phyloP scores from a whole-genome alignment of 306 rosid species.

The Glycine tomentella region DNA sequence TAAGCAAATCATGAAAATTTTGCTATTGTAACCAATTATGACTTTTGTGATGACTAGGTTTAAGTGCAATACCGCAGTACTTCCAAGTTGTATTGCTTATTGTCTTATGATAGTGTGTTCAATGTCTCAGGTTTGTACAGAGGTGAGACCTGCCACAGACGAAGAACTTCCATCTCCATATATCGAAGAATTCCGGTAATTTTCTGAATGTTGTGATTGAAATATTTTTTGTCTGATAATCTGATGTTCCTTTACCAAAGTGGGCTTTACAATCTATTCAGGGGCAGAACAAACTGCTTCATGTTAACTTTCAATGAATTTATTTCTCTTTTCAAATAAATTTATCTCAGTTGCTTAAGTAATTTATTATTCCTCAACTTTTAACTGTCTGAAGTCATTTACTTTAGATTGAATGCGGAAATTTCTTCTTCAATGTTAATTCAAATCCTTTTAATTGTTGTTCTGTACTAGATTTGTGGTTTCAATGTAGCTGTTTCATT shows the following conservation, averaged over 20 bases:
- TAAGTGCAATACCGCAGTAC: too few relatives aligned
- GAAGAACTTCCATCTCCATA: conserved; percentile 94
- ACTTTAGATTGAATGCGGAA: neutral
- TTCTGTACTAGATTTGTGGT: conserved; percentile 19
- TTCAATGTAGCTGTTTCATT: conserved; percentile 28
- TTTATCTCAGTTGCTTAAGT: too few relatives aligned
- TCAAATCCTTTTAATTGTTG: conserved; percentile 8
- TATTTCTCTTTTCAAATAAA: too few relatives aligned
- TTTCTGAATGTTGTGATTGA: conserved; percentile 31
- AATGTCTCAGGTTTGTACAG: conserved; percentile 86
- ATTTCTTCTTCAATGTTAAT: conserved; percentile 23
- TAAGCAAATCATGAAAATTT: conserved; percentile 33
- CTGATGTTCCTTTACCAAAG: conserved; percentile 11
- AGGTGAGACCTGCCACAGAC: conserved; percentile 81
- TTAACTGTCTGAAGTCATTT: conserved; percentile 7
- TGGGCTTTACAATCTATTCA: conserved; percentile 30
- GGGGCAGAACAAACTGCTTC: conserved; percentile 18
- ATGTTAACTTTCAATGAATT: neutral
- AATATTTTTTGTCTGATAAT: conserved; percentile 25
- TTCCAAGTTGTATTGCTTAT: neutral
- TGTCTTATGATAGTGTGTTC: conserved; percentile 53
- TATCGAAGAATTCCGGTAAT: conserved; percentile 90
- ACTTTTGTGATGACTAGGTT: too few relatives aligned
- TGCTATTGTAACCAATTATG: conserved; percentile 13
- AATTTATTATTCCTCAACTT: neutral